phyloP scores from a whole-genome alignment of 2,329 filamentous ascomycete species.

The Trichocomaceae sp. region DNA sequence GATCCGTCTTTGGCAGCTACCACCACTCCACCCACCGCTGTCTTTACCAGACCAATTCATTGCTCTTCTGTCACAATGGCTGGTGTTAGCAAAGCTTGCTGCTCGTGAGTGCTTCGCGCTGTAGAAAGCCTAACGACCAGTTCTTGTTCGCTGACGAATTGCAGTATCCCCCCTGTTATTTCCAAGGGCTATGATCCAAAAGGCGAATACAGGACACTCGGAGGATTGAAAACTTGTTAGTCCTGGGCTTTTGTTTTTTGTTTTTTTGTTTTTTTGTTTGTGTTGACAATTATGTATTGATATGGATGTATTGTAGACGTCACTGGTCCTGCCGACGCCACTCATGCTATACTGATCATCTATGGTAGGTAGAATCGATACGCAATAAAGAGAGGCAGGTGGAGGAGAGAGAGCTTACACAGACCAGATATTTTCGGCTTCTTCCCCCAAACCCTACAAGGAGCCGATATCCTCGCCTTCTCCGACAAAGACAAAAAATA shows the following conservation, averaged over 20 bases:
- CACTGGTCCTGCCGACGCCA: slow-evolving; percentile 51
- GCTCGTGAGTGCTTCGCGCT: slow-evolving; percentile 31
- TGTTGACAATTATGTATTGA: neutral
- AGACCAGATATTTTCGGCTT: slow-evolving; percentile 55
- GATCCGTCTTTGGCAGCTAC: neutral
- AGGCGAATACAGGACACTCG: slow-evolving; percentile 53
- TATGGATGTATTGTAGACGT: slow-evolving; percentile 35
- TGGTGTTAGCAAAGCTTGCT: slow-evolving; percentile 40
- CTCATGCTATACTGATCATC: slow-evolving; percentile 52
- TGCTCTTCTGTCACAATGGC: slow-evolving; percentile 29
- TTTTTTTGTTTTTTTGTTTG: too few species aligned
- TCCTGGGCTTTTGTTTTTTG: too few species aligned
- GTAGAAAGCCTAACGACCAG: too few species aligned
- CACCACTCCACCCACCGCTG: neutral
- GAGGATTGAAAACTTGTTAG: slow-evolving; percentile 57
- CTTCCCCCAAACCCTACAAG: slow-evolving; percentile 57
- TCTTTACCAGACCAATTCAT: slow-evolving; percentile 11
- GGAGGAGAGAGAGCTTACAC: slow-evolving; percentile 14
- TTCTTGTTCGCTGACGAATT: neutral
- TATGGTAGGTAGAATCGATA: slow-evolving; percentile 32
- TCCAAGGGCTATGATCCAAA: slow-evolving; percentile 48
- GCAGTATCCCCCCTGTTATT: slow-evolving; percentile 37
- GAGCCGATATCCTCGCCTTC: slow-evolving; percentile 56
- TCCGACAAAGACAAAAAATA: slow-evolving; percentile 64
- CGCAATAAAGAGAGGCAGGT: neutral